Evolutionary conservation across 805 yeast genomes (phyloP), one percentile per base, ranked within the genome.

Genomic region (Candida cerambycidarum): DNA sequence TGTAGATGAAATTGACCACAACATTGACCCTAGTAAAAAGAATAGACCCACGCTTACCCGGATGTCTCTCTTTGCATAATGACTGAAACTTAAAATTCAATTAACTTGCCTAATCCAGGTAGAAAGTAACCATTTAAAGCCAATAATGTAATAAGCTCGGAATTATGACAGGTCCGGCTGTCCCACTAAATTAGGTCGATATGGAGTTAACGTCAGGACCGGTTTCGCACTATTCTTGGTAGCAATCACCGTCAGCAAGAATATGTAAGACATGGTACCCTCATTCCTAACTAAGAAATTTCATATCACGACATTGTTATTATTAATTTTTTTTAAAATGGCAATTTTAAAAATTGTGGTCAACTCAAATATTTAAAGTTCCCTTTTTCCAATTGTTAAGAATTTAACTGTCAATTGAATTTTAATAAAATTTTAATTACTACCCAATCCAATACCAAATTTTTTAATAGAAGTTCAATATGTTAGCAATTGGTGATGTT

Each of bases 401-500:
- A 11, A 13, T 7, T 23, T 23, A 19, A 34, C 38, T 25, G 15
- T 34, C 38, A 34, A 34, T 24, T 34, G 38, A 23, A 23, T 23
- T 34, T 13, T 28, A 10, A n/a, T 28, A 28, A 28, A 34, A n/a
- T n/a, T 34, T 23, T 34, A 18, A 25, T 7, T 12, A 25, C 12
- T n/a, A 25, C 13, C n/a, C 29, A 33, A 13, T 18, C 17, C 15
- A 33, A 33, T 33, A 10, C 25, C 25, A 18, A 10, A 10, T 16
- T 19, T 13, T 16, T 13, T 16, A 23, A 9, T 29, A 27, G 23
- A 29, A 18, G 15, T 19, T 27, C 19, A 50, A 24, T 44, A 79
- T 79, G 78, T 75, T 85, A 62, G 82, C 89, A 43, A 75, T 80
- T 57, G 82, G 85, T 56, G 96, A 89, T 69, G 71, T 82, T 54